Percentiles rank a stretch among this genome's conserved stretches.
phyloP scores from a whole-genome alignment of 345 rosid species.

The Limnanthes douglasii region DNA sequence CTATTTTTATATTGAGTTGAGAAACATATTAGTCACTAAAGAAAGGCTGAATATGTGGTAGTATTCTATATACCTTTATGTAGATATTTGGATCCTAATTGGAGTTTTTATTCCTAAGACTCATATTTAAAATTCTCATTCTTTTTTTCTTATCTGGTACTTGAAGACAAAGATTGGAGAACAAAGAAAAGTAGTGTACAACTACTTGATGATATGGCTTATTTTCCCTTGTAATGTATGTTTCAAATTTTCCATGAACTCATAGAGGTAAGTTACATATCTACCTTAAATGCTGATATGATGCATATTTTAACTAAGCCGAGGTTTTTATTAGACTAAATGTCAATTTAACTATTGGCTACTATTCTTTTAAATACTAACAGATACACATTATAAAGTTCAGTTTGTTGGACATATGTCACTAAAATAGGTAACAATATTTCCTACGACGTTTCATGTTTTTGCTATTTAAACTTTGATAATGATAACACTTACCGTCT shows the following conservation, averaged over 20 bases:
- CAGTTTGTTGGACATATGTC: constrained; percentile 95
- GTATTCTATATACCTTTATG: too few species aligned
- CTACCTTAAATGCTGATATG: too few species aligned
- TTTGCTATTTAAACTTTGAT: background rate
- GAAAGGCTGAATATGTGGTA: too few species aligned
- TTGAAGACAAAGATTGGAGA: constrained; percentile 98
- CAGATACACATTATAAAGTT: constrained; percentile 98
- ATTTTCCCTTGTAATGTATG: constrained; percentile 95
- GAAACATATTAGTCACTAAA: too few species aligned
- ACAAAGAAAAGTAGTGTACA: constrained; percentile 99
- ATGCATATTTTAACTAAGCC: too few species aligned
- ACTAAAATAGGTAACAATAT: constrained; percentile 99
- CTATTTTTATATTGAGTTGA: too few species aligned
- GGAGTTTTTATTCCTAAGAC: background rate
- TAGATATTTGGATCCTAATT: constrained; percentile 3
- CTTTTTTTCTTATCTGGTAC: constrained; percentile 42
- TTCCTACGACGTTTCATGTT: too few species aligned
- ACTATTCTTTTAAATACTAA: constrained; percentile 46
- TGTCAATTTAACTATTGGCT: too few species aligned
- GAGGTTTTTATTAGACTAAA: too few species aligned
- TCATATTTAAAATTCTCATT: too few species aligned
- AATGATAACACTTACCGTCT: constrained; percentile 1
- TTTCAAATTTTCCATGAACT: constrained; percentile 86
- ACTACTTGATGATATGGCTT: constrained; percentile 98
- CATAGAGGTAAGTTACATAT: constrained; percentile 50